Base-by-base conservation (phyloP, 495 filamentous ascomycete genomes). In the Lindgomyces ingoldianus region DNA sequence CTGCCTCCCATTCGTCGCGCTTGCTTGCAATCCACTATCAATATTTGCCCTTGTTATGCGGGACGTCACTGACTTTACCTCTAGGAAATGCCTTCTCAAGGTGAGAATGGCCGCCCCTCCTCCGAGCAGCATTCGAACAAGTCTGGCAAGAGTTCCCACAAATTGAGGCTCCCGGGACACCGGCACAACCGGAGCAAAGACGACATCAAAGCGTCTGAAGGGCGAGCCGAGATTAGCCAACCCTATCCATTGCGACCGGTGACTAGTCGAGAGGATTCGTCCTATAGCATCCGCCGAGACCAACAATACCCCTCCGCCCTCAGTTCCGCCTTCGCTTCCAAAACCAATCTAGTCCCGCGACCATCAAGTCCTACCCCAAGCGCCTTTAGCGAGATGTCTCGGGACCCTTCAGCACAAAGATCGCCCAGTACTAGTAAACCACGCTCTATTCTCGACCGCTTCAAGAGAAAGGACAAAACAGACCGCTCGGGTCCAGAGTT, bases 321-420 rank as follows among this genome's bases (percentile, higher is more conserved):
- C 10, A 45, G 76, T 73, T 55, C 79, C 76, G 50, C 67, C 1
- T 78, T 82, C 74, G 78, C 73, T 42, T 84, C 83, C 21, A 73
- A 77, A 16, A 78, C 79, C 4, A 80, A 75, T 21, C 70, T 82
- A 56, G 77, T 76, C 24, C 59, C 81, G 16, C 85, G 91, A 27
- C 85, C 87, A 2, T 84, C 86, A 26, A 96, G 89, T 71, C 90
- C 91, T 12, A 89, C 89, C 1, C 87, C 87, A 19, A 94, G 87
- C 71, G 78, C 80, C 12, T 83, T 81, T 62, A 88, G 89, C 58
- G 61, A 62, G 22, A 73, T 72, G 60, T 74, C 72, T 27, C 62
- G 62, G 39, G 68, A 72, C 22, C 50, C 46, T 4, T 18, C 57
- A 4, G 24, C 50, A 18, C 84, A 87, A 64, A 78, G 78, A 42